A percentile compares a stretch with the other conserved stretches of the same genome.
These are phyloP conservation scores for Pseudoperonospora humuli DNA, from an alignment of 352 stramenopile species.

Conservation along the genomic window DNA sequence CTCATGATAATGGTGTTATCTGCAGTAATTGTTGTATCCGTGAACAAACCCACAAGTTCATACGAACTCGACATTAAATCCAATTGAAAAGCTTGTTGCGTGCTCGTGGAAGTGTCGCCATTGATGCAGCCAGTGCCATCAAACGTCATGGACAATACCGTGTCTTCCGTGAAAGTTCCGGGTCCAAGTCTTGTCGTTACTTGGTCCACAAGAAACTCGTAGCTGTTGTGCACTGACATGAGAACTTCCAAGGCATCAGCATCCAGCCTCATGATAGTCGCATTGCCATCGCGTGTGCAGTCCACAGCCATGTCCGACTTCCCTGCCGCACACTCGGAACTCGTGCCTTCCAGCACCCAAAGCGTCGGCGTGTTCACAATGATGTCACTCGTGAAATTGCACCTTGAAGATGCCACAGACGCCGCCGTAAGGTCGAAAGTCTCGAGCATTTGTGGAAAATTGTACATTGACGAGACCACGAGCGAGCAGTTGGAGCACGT, in stretches of 20 bases:
- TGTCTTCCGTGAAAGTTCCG: conserved; percentile 51
- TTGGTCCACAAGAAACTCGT: conserved; percentile 45
- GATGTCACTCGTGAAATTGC: conserved; percentile 43
- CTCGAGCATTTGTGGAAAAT: conserved; percentile 64
- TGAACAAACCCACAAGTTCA: conserved; percentile 47
- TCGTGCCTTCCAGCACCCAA: conserved; percentile 39
- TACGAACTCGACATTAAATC: conserved; percentile 48
- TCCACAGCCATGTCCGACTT: conserved; percentile 16
- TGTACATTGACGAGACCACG: conserved; percentile 44
- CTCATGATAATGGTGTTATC: conserved; percentile 39
- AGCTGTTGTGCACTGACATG: conserved; percentile 33
- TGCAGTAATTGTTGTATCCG: conserved; percentile 42
- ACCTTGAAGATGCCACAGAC: conserved; percentile 28
- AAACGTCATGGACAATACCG: conserved; percentile 45
- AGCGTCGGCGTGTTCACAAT: conserved; percentile 45
- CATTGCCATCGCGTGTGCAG: conserved; percentile 48
- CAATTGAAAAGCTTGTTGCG: conserved; percentile 50
- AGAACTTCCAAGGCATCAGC: conserved; percentile 27
- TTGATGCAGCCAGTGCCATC: conserved; percentile 41
- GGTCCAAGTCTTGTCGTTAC: conserved; percentile 51
- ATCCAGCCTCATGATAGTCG: conserved; percentile 41
- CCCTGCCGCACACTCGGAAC: conserved; percentile 31
- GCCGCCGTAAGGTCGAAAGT: conserved; percentile 46
- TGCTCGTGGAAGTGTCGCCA: neutral
- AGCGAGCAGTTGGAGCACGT: conserved; percentile 67